Evolutionary conservation across 495 filamentous ascomycete genomes (phyloP).

Genomic region (Hypoxylon fuscum): DNA sequence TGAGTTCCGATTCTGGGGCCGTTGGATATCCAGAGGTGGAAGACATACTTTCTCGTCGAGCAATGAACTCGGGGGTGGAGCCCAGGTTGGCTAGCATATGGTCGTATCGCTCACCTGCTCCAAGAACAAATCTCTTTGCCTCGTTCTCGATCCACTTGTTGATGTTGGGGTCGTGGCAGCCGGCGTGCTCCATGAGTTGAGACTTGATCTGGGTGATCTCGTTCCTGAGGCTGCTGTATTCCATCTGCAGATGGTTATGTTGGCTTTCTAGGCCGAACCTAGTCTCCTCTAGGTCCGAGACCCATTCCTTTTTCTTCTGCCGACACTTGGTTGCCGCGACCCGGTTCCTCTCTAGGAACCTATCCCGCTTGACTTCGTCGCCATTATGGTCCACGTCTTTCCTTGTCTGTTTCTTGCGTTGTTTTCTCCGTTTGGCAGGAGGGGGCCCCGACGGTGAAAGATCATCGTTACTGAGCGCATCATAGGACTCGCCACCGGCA

Average conservation of each 20-base stretch:
- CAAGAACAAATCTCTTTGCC: conserved; percentile 52
- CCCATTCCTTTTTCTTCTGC: conserved; percentile 84
- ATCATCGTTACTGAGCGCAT: conserved; percentile 3
- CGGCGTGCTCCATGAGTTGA: conserved; percentile 66
- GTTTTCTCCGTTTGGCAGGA: conserved; percentile 13
- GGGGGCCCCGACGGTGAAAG: not conserved
- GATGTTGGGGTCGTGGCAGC: conserved; percentile 64
- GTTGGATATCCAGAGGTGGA: conserved; percentile 18
- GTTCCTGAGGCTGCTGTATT: conserved; percentile 50
- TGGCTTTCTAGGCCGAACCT: conserved; percentile 51
- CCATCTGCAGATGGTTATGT: conserved; percentile 47
- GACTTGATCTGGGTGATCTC: conserved; percentile 66
- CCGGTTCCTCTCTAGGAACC: conserved; percentile 81
- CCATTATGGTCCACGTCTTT: conserved; percentile 31
- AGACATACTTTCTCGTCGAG: conserved; percentile 27
- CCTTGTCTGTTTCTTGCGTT: conserved; percentile 17
- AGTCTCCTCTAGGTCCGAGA: conserved; percentile 65
- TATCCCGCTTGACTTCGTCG: conserved; percentile 54
- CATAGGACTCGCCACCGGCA: not conserved
- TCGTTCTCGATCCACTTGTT: conserved; percentile 57
- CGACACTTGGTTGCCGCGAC: conserved; percentile 87
- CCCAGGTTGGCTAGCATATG: conserved; percentile 42
- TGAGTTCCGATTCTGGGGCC: conserved; percentile 11
- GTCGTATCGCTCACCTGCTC: conserved; percentile 43
- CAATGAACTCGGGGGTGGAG: conserved; percentile 7